Percentiles rank a stretch among this genome's conserved stretches.
Evolutionary conservation across 148 eudicot species (phyloP).

Genomic region (Amaranthus hypochondriacus): DNA sequence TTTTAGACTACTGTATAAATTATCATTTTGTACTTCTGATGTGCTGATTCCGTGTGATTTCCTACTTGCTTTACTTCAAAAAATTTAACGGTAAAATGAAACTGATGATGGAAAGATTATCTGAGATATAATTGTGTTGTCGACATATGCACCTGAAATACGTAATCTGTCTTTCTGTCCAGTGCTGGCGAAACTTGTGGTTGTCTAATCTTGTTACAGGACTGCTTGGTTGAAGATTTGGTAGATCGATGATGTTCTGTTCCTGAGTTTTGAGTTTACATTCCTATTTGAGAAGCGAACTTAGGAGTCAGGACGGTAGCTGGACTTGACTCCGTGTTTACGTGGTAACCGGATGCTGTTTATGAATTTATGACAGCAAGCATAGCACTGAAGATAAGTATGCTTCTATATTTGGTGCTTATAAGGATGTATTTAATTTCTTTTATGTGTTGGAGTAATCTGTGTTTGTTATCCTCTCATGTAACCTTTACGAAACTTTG

Average conservation of each 20-base stretch:
- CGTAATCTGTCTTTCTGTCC: not conserved
- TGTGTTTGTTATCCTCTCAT: not conserved
- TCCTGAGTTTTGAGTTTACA: not conserved
- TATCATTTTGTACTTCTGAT: constrained; percentile 3
- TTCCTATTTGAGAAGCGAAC: not conserved
- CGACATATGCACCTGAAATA: not conserved
- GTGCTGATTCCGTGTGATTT: constrained; percentile 1
- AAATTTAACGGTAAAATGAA: not conserved
- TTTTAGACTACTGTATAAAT: constrained; percentile 19
- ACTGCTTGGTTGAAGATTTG: not conserved
- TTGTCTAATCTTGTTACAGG: constrained; percentile 2
- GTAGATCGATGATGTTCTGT: not conserved
- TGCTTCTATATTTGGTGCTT: not conserved
- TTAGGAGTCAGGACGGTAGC: constrained; percentile 11
- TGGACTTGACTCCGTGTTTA: too few relatives aligned
- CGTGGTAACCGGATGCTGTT: too few relatives aligned
- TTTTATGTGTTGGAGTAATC: not conserved
- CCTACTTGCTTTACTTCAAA: constrained; percentile 9
- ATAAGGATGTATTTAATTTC: not conserved
- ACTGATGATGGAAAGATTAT: not conserved
- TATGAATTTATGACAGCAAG: not conserved
- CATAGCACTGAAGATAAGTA: constrained; percentile 12
- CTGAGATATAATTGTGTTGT: not conserved
- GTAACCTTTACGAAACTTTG: not conserved
- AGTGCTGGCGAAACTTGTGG: constrained; percentile 1